These are phyloP conservation scores for Geotrichum restrictum DNA, from an alignment of 1,139 yeast genomes.

Conservation along the genomic window DNA sequence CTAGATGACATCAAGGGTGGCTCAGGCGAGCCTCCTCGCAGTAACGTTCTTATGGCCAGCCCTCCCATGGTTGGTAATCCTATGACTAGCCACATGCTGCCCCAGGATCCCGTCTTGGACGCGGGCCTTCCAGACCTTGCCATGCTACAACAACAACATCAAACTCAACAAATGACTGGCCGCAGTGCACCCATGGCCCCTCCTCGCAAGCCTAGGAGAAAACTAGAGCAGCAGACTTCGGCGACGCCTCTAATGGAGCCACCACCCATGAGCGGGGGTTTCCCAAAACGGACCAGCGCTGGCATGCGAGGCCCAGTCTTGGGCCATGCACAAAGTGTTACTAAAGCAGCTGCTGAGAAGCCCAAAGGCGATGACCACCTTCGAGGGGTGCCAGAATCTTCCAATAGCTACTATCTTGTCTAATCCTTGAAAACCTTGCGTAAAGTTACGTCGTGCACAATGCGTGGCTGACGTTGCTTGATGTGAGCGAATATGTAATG, in stretches of 20 bases:
- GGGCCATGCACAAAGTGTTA: neutral
- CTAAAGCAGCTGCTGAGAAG: neutral
- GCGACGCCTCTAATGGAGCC: neutral
- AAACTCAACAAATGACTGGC: neutral
- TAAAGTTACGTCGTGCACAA: no score
- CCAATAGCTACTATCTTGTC: conserved; percentile 14
- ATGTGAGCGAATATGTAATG: no score
- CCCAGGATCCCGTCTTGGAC: conserved; percentile 1
- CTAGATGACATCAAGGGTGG: conserved; percentile 38
- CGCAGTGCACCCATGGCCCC: conserved; percentile 6
- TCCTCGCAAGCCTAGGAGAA: conserved; percentile 1
- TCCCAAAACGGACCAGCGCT: conserved; percentile 1
- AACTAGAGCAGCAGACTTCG: neutral
- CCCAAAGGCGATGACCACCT: neutral
- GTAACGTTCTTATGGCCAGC: neutral
- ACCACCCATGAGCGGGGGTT: neutral
- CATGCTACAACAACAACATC: conserved; percentile 14
- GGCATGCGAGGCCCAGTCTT: neutral
- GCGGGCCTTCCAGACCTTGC: conserved; percentile 15
- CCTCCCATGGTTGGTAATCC: neutral
- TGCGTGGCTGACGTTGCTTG: no score
- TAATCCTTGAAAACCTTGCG: neutral
- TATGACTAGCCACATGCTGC: neutral
- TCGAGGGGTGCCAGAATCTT: neutral
- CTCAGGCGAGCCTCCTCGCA: conserved; percentile 18